phyloP scores from a whole-genome alignment of 2,329 filamentous ascomycete species.

The Sclerotinia minor region DNA sequence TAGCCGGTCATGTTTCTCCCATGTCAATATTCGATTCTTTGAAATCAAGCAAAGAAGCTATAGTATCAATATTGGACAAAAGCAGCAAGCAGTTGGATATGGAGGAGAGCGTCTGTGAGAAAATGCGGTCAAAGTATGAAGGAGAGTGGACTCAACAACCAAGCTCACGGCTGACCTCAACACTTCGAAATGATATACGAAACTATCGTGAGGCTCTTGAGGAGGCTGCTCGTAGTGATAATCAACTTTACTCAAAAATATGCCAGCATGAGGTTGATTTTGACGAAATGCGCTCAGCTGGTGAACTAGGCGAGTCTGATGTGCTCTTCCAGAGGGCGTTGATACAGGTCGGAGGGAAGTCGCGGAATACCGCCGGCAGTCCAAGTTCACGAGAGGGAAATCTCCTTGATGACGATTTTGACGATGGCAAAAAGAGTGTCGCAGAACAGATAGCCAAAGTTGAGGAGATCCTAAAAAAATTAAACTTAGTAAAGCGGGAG shows the following conservation, averaged over 20 bases:
- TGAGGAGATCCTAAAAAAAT: conserved; percentile 85
- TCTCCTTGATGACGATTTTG: conserved; percentile 88
- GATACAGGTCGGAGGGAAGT: conserved; percentile 68
- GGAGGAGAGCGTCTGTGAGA: conserved; percentile 97
- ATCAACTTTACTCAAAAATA: conserved; percentile 78
- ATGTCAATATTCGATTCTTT: conserved; percentile 75
- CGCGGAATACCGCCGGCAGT: conserved; percentile 57
- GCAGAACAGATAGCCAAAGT: conserved; percentile 86
- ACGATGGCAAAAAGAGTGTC: conserved; percentile 76
- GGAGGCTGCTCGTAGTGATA: conserved; percentile 84
- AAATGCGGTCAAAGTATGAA: conserved; percentile 98
- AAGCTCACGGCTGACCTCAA: conserved; percentile 84
- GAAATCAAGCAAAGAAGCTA: conserved; percentile 72
- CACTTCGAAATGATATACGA: conserved; percentile 79
- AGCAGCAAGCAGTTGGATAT: conserved; percentile 89
- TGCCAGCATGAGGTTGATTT: conserved; percentile 86
- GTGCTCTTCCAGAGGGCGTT: conserved; percentile 85
- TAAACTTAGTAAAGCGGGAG: conserved; percentile 91
- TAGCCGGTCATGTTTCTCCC: conserved; percentile 82
- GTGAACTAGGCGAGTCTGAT: conserved; percentile 82
- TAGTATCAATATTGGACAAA: conserved; percentile 71
- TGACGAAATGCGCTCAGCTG: conserved; percentile 90
- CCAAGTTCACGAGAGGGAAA: conserved; percentile 65
- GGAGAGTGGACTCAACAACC: conserved; percentile 96
- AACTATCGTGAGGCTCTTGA: conserved; percentile 88